Evolutionary conservation across 1,139 yeast genomes (phyloP).

Genomic region (Debaryomyces coudertii): DNA sequence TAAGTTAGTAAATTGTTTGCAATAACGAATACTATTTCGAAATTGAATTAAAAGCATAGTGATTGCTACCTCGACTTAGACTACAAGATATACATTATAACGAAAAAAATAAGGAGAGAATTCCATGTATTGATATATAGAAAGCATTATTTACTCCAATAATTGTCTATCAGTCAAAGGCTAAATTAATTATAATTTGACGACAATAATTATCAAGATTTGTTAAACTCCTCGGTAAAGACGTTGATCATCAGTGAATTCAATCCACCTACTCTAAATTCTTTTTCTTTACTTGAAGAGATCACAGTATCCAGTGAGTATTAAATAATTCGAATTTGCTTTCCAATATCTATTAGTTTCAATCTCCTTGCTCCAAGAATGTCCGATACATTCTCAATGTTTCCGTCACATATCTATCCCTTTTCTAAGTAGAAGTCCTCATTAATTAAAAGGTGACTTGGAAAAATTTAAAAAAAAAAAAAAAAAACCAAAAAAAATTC

Average conservation of each 20-base stretch:
- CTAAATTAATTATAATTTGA: conserved; percentile 9
- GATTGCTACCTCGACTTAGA: conserved; percentile 4
- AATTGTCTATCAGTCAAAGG: conserved; percentile 10
- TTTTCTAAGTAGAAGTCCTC: conserved; percentile 8
- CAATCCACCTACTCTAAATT: conserved; percentile 1
- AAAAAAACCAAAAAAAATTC: conserved; percentile 5
- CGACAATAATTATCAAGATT: conserved; percentile 9
- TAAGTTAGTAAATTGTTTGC: conserved; percentile 33
- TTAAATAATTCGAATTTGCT: conserved; percentile 9
- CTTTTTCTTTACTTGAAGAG: conserved; percentile 7
- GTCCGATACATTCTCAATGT: conserved; percentile 7
- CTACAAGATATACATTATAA: conserved; percentile 14
- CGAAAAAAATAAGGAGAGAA: conserved; percentile 13
- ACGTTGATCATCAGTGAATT: not conserved
- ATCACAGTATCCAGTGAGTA: conserved; percentile 11
- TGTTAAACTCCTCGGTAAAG: conserved; percentile 8
- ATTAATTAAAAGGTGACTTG: conserved; percentile 4
- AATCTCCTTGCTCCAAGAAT: conserved; percentile 12
- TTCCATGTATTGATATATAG: conserved; percentile 14
- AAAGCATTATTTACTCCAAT: conserved; percentile 14
- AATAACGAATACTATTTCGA: not conserved
- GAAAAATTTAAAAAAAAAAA: conserved; percentile 3
- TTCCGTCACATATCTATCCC: conserved; percentile 9
- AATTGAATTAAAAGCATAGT: conserved; percentile 9
- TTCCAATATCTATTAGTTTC: conserved; percentile 11